Evolutionary conservation across 345 rosid genomes (phyloP), one percentile per base, ranked within the genome.

Genomic region (Murraya paniculata): DNA sequence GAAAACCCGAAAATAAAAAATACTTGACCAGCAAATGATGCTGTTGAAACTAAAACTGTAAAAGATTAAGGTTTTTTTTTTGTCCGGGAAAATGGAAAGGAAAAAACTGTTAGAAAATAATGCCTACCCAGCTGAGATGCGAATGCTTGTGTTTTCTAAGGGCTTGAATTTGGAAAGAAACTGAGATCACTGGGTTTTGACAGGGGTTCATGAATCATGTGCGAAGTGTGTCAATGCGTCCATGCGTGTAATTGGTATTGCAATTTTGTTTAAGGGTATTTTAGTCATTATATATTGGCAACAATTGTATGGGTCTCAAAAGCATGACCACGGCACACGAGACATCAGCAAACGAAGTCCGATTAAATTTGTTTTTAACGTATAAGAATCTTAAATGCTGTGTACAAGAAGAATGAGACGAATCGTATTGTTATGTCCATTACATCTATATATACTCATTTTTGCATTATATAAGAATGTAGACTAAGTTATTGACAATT

Each of bases 401-500:
- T 67, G 76, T 68, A 67, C 78, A 77, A 67, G 81, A 81, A 77
- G 75, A 81, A 77, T 73, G 16, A 64, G 27, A 36, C 48, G 31
- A 76, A 65, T 31, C n/a, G 53, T 45, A 73, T 73, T 11, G 50
- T 24, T 48, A 25, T 81, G 55, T 33, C 56, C 36, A 30, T 31
- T 58, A 24, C 30, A 64, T 38, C 9, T 64, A 64, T 58, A 3
- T 65, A 9, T 41, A 21, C 48, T 24, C 57, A 27, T 4, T 2
- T 27, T 38, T 67, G n/a, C 53, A 69, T 24, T 21, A 1, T 36
- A 65, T 22, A 36, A 35, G 62, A 30, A 38, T 67, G 45, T 67
- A 80, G 35, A 72, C 31, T 81, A 33, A 72, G 27, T 81, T 45
- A 76, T 74, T 67, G 79, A 86, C 85, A 73, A n/a, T 45, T 45